These are phyloP conservation scores for Sclerotinia nivalis DNA, from an alignment of 2,329 filamentous ascomycete genomes.

Conservation along the genomic window DNA sequence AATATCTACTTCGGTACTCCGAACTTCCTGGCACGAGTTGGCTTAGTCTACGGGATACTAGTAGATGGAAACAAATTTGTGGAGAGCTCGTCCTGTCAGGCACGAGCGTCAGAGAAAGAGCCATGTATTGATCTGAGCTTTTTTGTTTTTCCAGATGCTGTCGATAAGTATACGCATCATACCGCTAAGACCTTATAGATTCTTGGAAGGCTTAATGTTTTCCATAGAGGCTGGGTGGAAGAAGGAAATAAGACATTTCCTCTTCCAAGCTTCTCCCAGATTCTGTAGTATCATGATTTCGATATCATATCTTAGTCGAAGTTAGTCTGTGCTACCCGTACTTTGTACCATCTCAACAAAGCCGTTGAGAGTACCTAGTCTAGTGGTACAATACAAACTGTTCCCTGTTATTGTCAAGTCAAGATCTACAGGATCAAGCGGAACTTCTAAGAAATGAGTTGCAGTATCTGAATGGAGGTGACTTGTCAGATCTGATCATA, in stretches of 20 bases:
- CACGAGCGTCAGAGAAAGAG: conserved; percentile 2
- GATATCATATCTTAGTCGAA: conserved; percentile 17
- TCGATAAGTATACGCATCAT: not conserved
- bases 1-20: not conserved
- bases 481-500: not conserved
- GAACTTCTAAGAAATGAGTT: not conserved
- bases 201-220: not conserved
- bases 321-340: not conserved
- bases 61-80: not conserved
- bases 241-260: not conserved
- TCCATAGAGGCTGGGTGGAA: not conserved
- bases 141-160: not conserved
- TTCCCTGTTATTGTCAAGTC: conserved; percentile 6
- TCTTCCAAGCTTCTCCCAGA: conserved; percentile 5
- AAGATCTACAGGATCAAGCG: not conserved
- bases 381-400: not conserved
- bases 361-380: conserved; percentile 14
- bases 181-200: not conserved
- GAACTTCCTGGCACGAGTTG: not conserved
- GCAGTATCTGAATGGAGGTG: conserved; percentile 1
- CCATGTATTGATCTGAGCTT: conserved; percentile 6
- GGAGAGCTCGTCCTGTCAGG: conserved; percentile 12
- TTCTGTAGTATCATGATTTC: conserved; percentile 13
- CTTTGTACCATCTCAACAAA: conserved; percentile 12
- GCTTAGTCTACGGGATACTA: too few relatives aligned